Percentiles rank a stretch among this genome's conserved stretches.
Evolutionary conservation across 148 eudicot species (phyloP).

Genomic region (Rhododendron molle): DNA sequence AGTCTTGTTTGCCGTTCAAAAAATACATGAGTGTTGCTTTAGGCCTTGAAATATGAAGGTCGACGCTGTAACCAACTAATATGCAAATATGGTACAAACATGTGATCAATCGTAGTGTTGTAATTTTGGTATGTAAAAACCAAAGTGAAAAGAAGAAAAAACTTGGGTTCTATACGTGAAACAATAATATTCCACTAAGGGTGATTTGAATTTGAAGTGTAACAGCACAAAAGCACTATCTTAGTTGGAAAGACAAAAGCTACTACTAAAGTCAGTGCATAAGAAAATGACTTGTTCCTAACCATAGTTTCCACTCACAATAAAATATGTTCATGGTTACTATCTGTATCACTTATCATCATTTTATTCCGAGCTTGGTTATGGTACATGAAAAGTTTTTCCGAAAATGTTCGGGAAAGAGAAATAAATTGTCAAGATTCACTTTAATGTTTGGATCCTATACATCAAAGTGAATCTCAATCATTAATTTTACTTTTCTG

Average conservation of each 20-base stretch:
- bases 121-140: background rate
- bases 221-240: background rate
- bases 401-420: background rate
- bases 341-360: background rate
- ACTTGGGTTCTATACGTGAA: background rate
- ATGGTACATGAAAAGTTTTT: too few species aligned
- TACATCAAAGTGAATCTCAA: background rate
- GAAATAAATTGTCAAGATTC: background rate
- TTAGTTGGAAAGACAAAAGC: background rate
- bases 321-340: background rate
- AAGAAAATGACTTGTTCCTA: slow-evolving; percentile 2
- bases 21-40: too few species aligned
- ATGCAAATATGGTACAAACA: background rate
- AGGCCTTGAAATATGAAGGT: too few species aligned
- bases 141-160: background rate
- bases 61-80: too few species aligned
- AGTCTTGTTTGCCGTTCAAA: too few species aligned
- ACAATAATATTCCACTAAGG: background rate
- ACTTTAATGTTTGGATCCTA: too few species aligned
- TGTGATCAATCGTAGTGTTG: background rate
- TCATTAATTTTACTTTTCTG: background rate
- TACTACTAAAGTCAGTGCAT: background rate
- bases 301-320: background rate
- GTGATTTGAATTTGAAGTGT: background rate
- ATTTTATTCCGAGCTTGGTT: background rate